A percentile compares a stretch with the other conserved stretches of the same genome.
Conservation (phyloP, 169 alveolate species). For the Pseudocohnilembus persalinus region DNA sequence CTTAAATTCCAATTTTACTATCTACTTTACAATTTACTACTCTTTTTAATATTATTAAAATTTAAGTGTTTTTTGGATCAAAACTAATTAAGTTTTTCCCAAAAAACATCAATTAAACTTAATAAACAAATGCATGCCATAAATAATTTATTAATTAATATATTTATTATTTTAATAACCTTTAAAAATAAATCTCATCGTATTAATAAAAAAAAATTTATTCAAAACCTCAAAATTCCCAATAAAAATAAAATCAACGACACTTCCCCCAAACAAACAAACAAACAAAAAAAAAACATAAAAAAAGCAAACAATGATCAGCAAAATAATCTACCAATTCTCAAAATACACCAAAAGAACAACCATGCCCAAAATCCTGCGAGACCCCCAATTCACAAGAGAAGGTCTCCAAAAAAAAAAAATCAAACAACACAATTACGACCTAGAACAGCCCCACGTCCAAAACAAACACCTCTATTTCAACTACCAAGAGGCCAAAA, state of each 20-base stretch:
- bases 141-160: too few species aligned
- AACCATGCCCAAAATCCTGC: not conserved
- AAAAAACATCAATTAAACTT: too few species aligned
- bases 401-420: not conserved
- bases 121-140: too few species aligned
- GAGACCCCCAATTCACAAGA: not conserved
- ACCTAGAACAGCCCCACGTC: not conserved
- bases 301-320: not conserved
- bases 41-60: too few species aligned
- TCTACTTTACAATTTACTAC: too few species aligned
- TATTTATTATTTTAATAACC: too few species aligned
- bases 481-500: not conserved
- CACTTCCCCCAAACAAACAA: not conserved
- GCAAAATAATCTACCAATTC: not conserved
- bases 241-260: too few species aligned
- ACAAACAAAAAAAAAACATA: not conserved
- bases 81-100: too few species aligned
- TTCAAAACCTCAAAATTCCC: not conserved
- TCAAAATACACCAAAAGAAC: not conserved
- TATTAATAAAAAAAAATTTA: too few species aligned
- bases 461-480: not conserved
- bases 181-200: too few species aligned
- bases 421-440: not conserved
- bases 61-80: too few species aligned
- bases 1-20: too few species aligned